These are phyloP conservation scores for Ramalina intermedia DNA, from an alignment of 495 filamentous ascomycete genomes.

Conservation along the genomic window DNA sequence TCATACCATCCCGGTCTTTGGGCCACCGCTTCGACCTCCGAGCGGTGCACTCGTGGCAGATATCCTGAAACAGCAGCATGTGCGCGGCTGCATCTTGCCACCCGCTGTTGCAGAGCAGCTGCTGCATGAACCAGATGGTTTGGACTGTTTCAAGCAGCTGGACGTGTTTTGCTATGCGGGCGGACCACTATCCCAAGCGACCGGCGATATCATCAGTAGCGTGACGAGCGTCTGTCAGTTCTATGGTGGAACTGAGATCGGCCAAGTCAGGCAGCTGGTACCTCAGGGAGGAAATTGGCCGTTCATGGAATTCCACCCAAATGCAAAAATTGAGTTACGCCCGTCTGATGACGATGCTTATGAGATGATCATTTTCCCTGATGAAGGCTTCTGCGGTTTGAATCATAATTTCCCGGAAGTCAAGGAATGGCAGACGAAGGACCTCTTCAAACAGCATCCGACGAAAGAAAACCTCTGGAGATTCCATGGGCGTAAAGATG, in stretches of 20 bases:
- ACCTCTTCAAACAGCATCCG: conserved; percentile 39
- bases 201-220: conserved; percentile 15
- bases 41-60: conserved; percentile 12
- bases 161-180: conserved; percentile 19
- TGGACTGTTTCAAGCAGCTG: conserved; percentile 12
- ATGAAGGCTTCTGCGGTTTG: conserved; percentile 7
- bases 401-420: conserved; percentile 31
- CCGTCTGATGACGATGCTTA: conserved; percentile 30
- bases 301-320: conserved; percentile 35
- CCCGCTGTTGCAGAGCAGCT: conserved; percentile 19
- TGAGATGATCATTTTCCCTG: conserved; percentile 33
- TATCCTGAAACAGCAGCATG: conserved; percentile 14
- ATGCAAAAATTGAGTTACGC: conserved; percentile 28
- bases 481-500: conserved; percentile 38
- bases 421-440: conserved; percentile 37
- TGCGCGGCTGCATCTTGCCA: conserved; percentile 15
- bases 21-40: conserved; percentile 16
- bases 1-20: conserved; percentile 15
- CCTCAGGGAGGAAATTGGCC: conserved; percentile 29
- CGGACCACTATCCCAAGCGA: conserved; percentile 13
- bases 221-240: conserved; percentile 19
- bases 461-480: conserved; percentile 30
- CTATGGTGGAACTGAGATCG: conserved; percentile 19
- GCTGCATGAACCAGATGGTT: conserved; percentile 7
- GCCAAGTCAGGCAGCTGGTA: conserved; percentile 13